Percentiles rank a stretch among this genome's conserved stretches.
phyloP scores from a whole-genome alignment of 768 basidiomycete genomes.

The Kwoniella pini region DNA sequence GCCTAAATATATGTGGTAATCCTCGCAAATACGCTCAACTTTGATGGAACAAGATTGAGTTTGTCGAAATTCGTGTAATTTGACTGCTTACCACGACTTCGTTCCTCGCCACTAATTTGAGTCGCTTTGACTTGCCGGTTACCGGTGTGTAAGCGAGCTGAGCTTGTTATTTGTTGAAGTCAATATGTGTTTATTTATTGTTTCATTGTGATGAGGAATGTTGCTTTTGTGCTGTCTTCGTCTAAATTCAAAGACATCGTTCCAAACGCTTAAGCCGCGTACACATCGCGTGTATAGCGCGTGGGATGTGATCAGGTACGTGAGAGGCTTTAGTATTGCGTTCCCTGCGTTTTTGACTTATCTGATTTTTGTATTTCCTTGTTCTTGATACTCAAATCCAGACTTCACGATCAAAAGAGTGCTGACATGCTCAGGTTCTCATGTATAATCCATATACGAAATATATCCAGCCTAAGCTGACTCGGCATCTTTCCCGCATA shows the following conservation, averaged over 20 bases:
- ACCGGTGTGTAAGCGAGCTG: neutral
- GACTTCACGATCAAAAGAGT: too few relatives aligned
- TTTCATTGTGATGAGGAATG: neutral
- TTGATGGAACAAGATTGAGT: neutral
- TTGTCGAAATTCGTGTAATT: neutral
- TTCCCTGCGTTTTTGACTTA: too few relatives aligned
- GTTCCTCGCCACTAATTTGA: neutral
- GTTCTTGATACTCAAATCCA: too few relatives aligned
- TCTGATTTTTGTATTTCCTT: too few relatives aligned
- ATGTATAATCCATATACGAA: too few relatives aligned
- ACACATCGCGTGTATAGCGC: neutral
- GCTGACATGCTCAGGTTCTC: too few relatives aligned
- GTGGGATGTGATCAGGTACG: neutral
- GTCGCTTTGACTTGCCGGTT: neutral
- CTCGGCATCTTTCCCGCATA: too few relatives aligned
- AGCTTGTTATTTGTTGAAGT: neutral
- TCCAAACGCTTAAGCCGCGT: neutral
- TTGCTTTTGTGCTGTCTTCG: neutral
- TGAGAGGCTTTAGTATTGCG: too few relatives aligned
- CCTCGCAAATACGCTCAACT: neutral
- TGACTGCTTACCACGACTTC: neutral
- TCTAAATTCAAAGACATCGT: neutral
- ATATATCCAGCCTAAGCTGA: too few relatives aligned
- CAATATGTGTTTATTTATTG: neutral
- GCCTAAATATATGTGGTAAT: neutral